phyloP scores from a whole-genome alignment of 2,329 filamentous ascomycete species.

The Curvularia sp. region DNA sequence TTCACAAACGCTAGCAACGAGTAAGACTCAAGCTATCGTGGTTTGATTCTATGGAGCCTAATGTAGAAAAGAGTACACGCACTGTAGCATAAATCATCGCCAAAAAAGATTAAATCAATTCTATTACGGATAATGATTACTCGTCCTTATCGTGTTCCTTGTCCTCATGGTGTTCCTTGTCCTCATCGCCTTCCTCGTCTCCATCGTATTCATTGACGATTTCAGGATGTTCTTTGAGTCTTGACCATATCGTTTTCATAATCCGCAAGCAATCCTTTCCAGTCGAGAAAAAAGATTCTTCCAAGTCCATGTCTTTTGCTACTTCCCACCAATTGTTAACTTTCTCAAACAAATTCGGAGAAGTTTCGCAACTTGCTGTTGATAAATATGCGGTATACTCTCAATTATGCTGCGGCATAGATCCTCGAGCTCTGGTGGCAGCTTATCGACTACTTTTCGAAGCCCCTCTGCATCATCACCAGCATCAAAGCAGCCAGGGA shows the following conservation, averaged over 20 bases:
- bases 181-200: too few relatives aligned
- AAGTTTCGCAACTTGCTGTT: not conserved
- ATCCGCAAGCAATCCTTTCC: not conserved
- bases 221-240: not conserved
- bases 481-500: not conserved
- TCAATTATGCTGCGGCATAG: constrained; percentile 1
- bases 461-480: not conserved
- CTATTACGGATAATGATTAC: not conserved
- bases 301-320: rapidly evolving
- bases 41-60: not conserved
- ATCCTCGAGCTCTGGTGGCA: not conserved
- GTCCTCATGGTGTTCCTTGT: too few relatives aligned
- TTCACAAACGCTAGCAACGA: not conserved
- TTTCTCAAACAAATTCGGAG: not conserved
- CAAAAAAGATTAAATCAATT: not conserved
- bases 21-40: not conserved
- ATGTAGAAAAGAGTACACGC: not conserved
- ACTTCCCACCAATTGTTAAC: not conserved
- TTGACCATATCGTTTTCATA: not conserved
- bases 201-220: not conserved
- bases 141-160: not conserved
- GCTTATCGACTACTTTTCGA: not conserved
- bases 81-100: not conserved
- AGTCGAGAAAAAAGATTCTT: not conserved
- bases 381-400: not conserved